phyloP scores from a whole-genome alignment of 2,329 filamentous ascomycete genomes.

The Trichoderma citrinoviride region DNA sequence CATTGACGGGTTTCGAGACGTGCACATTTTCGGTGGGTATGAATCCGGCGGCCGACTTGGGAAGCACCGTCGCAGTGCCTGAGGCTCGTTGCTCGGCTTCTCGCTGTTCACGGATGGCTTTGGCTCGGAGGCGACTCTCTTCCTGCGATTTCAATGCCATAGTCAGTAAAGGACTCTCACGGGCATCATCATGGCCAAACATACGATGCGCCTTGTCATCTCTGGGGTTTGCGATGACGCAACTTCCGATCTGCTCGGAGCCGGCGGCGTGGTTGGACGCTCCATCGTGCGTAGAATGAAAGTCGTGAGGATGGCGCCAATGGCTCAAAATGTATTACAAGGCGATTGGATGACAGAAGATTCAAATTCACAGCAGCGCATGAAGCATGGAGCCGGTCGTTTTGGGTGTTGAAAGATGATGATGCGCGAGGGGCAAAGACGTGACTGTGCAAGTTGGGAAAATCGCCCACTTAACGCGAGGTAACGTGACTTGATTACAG shows the following conservation, averaged over 20 bases:
- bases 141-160: conserved; percentile 53
- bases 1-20: conserved; percentile 42
- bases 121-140: conserved; percentile 82
- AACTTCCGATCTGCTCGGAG: conserved; percentile 32
- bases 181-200: conserved; percentile 26
- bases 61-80: conserved; percentile 41
- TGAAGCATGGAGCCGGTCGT: not conserved
- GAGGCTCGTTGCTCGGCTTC: conserved; percentile 59
- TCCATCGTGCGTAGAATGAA: conserved; percentile 40
- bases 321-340: too few species aligned
- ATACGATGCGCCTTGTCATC: conserved; percentile 54
- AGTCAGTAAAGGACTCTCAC: conserved; percentile 1
- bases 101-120: conserved; percentile 74
- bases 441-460: conserved; percentile 21
- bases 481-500: conserved; percentile 31
- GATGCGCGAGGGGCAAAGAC: conserved; percentile 29
- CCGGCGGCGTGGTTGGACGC: conserved; percentile 46
- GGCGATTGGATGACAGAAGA: not conserved
- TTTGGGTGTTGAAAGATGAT: not conserved
- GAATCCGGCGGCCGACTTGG: conserved; percentile 64
- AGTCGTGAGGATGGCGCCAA: not conserved
- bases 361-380: not conserved
- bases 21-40: conserved; percentile 65
- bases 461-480: conserved; percentile 30
- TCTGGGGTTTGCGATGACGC: conserved; percentile 54